These are phyloP conservation scores for Heterobasidion irregulare DNA, from an alignment of 1,284 basidiomycete species.

Conservation along the genomic window DNA sequence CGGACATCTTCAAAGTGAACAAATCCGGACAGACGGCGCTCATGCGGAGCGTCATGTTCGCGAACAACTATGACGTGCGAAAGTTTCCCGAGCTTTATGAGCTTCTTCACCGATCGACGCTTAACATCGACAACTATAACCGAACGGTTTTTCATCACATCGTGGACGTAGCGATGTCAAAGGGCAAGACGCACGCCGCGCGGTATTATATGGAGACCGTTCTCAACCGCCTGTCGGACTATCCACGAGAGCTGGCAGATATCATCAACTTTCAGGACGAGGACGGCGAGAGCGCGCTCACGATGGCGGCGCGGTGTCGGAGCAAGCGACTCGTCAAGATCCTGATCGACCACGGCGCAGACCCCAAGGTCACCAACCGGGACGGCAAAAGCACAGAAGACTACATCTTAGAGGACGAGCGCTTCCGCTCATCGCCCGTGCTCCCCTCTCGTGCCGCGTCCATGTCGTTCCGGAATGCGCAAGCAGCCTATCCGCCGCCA, in stretches of 20 bases:
- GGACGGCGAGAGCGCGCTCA: slow-evolving; percentile 96
- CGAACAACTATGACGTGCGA: slow-evolving; percentile 98
- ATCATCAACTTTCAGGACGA: slow-evolving; percentile 99
- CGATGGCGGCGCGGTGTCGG: slow-evolving; percentile 92
- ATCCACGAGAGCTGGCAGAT: slow-evolving; percentile 93
- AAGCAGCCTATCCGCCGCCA: slow-evolving; percentile 42
- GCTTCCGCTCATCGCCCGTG: slow-evolving; percentile 87
- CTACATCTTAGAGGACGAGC: slow-evolving; percentile 97
- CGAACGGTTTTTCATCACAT: slow-evolving; percentile 99
- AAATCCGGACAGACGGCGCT: slow-evolving; percentile 94
- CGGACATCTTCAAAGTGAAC: slow-evolving; percentile 97
- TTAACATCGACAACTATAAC: slow-evolving; percentile 98
- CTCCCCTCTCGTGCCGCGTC: slow-evolving; percentile 54
- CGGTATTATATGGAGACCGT: slow-evolving; percentile 99
- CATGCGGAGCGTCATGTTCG: slow-evolving; percentile 99
- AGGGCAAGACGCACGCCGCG: slow-evolving; percentile 96
- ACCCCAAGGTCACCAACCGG: slow-evolving; percentile 92
- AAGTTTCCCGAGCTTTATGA: slow-evolving; percentile 99
- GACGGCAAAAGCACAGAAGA: slow-evolving; percentile 98
- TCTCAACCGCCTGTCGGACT: slow-evolving; percentile 84
- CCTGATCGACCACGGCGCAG: slow-evolving; percentile 93
- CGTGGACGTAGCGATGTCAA: slow-evolving; percentile 96
- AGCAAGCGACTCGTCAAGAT: slow-evolving; percentile 97
- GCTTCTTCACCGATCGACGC: slow-evolving; percentile 90
- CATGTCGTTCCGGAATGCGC: slow-evolving; percentile 64